These are phyloP conservation scores for Asterophora parasitica DNA, from an alignment of 768 basidiomycete species.

Conservation along the genomic window DNA sequence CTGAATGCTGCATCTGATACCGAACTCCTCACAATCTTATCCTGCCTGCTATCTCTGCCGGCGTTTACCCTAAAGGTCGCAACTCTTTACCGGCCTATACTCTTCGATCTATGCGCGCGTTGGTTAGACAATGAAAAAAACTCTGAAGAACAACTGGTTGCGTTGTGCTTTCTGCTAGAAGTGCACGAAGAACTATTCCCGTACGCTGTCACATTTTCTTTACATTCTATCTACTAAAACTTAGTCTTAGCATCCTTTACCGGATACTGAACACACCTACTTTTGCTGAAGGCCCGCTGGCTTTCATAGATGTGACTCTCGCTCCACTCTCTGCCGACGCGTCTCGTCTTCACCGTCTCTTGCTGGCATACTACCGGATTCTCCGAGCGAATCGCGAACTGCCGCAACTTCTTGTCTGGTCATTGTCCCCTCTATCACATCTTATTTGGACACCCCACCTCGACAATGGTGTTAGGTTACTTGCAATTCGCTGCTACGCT, in stretches of 20 bases:
- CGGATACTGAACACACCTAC: constrained; percentile 39
- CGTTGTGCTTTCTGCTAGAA: constrained; percentile 61
- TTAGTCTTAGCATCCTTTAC: constrained; percentile 46
- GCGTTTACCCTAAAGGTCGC: constrained; percentile 62
- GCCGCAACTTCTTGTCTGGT: constrained; percentile 60
- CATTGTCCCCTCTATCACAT: constrained; percentile 45
- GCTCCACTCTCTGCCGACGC: constrained; percentile 32
- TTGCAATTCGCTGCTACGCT: constrained; percentile 78
- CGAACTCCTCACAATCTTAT: constrained; percentile 50
- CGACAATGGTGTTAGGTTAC: constrained; percentile 59
- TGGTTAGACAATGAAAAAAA: constrained; percentile 63
- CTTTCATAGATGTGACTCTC: constrained; percentile 32
- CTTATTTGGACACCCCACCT: constrained; percentile 39
- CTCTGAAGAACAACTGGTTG: constrained; percentile 48
- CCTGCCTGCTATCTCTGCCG: constrained; percentile 55
- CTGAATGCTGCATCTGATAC: constrained; percentile 32
- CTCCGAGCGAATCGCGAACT: constrained; percentile 69
- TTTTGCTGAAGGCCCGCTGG: constrained; percentile 51
- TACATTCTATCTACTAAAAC: constrained; percentile 10
- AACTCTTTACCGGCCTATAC: constrained; percentile 65
- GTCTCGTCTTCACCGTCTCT: constrained; percentile 55
- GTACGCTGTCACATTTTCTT: constrained; percentile 37
- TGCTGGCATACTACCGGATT: constrained; percentile 81
- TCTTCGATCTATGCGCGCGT: constrained; percentile 74
- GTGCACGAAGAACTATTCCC: constrained; percentile 67